Conservation (phyloP, 1,284 basidiomycete genomes). For the Pseudomicrostroma phylloplanum region DNA sequence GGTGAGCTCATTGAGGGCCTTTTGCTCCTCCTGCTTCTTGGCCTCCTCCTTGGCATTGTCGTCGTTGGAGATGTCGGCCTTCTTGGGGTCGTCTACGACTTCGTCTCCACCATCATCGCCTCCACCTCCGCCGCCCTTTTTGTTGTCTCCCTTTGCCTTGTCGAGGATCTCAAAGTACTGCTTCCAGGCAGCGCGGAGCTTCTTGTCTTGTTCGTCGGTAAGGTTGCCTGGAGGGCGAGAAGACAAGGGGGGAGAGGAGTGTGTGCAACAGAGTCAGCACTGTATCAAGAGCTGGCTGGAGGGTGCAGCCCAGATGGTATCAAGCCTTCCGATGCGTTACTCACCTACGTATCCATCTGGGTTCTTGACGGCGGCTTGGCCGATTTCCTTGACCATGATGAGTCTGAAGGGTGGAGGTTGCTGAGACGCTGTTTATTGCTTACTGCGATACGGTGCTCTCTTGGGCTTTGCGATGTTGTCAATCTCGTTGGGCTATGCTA, state of each 20-base stretch:
- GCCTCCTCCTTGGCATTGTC: conserved; percentile 46
- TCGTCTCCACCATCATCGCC: conserved; percentile 13
- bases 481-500: too few relatives aligned
- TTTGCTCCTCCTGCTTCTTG: conserved; percentile 46
- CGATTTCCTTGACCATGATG: conserved; percentile 2
- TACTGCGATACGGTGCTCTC: too few relatives aligned
- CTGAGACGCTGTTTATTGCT: too few relatives aligned
- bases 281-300: too few relatives aligned
- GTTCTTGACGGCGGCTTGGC: conserved; percentile 4
- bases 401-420: not conserved
- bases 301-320: too few relatives aligned
- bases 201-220: conserved; percentile 39
- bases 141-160: conserved; percentile 21
- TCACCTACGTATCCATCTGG: not conserved
- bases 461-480: too few relatives aligned
- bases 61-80: conserved; percentile 46
- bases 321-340: too few relatives aligned
- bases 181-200: conserved; percentile 48
- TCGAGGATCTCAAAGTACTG: conserved; percentile 26
- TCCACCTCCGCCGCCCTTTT: conserved; percentile 11
- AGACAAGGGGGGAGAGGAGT: too few relatives aligned
- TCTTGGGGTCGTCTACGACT: conserved; percentile 14
- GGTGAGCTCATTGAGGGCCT: conserved; percentile 47
- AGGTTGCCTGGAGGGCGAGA: conserved; percentile 33
- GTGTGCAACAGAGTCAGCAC: too few relatives aligned